Percentiles rank a stretch among this genome's conserved stretches.
Evolutionary conservation across 768 basidiomycete species (phyloP).

Genomic region (Clathrus columnatus): DNA sequence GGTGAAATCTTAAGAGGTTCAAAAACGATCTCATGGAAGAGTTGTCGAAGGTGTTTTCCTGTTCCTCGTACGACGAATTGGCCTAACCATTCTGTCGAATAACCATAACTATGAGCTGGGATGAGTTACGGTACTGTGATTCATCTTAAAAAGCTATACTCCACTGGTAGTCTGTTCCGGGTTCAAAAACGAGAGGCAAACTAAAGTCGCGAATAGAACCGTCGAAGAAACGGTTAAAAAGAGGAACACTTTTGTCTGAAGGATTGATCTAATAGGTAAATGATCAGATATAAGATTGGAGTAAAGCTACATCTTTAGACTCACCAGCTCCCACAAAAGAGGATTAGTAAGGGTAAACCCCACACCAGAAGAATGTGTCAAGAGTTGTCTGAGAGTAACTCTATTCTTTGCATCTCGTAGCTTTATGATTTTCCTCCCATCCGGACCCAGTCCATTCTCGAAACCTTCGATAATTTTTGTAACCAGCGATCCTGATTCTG

Average conservation of each 20-base stretch:
- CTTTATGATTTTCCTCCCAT: conserved; percentile 1
- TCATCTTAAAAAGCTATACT: neutral
- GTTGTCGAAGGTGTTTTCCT: neutral
- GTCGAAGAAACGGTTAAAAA: neutral
- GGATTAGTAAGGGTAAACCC: neutral
- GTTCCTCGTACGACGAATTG: neutral
- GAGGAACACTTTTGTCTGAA: neutral
- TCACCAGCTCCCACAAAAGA: neutral
- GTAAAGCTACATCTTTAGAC: neutral
- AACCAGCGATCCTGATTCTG: neutral
- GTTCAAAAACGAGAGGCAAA: neutral
- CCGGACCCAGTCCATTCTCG: neutral
- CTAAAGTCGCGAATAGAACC: neutral
- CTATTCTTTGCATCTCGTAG: neutral
- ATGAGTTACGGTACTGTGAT: neutral
- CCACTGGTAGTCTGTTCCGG: neutral
- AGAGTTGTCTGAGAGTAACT: neutral
- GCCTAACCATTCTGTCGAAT: neutral
- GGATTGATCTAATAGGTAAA: neutral
- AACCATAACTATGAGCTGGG: neutral
- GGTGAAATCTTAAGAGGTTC: neutral
- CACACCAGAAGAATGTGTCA: conserved; percentile 1
- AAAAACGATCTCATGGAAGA: neutral
- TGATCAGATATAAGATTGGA: neutral
- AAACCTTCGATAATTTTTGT: conserved; percentile 3